Conservation (phyloP, 108 stramenopile species). For the Cylindrotheca closterium region DNA sequence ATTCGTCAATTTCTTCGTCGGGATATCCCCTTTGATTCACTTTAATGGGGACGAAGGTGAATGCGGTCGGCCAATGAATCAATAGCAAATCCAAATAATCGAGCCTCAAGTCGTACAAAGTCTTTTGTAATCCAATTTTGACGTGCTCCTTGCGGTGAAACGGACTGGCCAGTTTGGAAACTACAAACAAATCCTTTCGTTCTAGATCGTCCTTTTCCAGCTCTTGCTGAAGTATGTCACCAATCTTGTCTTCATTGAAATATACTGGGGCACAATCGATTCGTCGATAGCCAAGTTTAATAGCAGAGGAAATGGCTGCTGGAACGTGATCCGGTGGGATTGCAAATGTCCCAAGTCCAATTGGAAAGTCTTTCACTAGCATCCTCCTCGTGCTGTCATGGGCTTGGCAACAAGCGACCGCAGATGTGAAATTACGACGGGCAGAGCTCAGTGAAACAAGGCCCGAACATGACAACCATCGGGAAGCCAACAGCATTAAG, state of each 20-base stretch:
- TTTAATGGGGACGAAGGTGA: slow-evolving; percentile 65
- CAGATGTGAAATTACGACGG: too few relatives aligned
- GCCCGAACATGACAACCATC: too few relatives aligned
- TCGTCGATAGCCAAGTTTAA: slow-evolving; percentile 56
- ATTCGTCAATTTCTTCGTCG: slow-evolving; percentile 82
- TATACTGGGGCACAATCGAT: slow-evolving; percentile 81
- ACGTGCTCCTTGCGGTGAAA: slow-evolving; percentile 79
- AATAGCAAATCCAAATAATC: slow-evolving; percentile 90
- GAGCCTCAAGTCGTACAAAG: slow-evolving; percentile 70
- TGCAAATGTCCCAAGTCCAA: slow-evolving; percentile 40
- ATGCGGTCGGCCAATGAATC: slow-evolving; percentile 89
- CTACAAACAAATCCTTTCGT: slow-evolving; percentile 76
- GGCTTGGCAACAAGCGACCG: too few relatives aligned
- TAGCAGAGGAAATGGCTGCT: slow-evolving; percentile 36
- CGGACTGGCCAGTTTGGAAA: slow-evolving; percentile 82
- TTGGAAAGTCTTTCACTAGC: slow-evolving; percentile 2
- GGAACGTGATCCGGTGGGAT: slow-evolving; percentile 22
- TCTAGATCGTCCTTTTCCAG: slow-evolving; percentile 6
- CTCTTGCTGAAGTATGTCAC: slow-evolving; percentile 48
- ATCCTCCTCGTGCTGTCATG: too few relatives aligned
- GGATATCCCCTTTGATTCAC: slow-evolving; percentile 54
- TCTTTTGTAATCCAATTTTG: slow-evolving; percentile 63
- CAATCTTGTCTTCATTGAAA: slow-evolving; percentile 71
- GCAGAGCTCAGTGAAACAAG: too few relatives aligned
- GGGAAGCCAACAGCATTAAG: too few relatives aligned